Evolutionary conservation across 1,284 basidiomycete species (phyloP).

Genomic region (Fomitiporia mediterranea): DNA sequence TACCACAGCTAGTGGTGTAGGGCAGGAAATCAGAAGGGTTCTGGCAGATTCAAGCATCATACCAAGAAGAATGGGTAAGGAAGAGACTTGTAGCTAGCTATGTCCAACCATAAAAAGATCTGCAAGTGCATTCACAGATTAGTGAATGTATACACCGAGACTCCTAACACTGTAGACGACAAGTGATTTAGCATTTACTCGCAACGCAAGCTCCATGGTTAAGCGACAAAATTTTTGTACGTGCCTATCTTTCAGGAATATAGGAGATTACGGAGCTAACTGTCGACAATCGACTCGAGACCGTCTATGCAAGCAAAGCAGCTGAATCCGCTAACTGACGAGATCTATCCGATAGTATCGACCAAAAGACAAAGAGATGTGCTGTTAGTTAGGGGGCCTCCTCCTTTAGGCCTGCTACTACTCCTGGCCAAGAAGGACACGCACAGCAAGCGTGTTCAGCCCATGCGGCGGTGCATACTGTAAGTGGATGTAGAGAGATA

Average conservation of each 20-base stretch:
- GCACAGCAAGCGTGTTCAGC: not conserved
- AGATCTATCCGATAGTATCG: not conserved
- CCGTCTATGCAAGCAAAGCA: not conserved
- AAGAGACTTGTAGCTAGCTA: too few relatives aligned
- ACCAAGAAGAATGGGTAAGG: too few relatives aligned
- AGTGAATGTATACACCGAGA: too few relatives aligned
- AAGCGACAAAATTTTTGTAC: not conserved
- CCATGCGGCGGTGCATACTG: not conserved
- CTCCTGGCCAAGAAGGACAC: not conserved
- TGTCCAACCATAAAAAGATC: too few relatives aligned
- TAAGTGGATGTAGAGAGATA: too few relatives aligned
- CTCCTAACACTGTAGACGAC: too few relatives aligned
- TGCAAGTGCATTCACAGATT: too few relatives aligned
- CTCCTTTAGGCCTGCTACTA: not conserved
- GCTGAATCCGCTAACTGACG: too few relatives aligned
- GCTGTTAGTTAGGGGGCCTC: not conserved
- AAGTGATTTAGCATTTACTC: too few relatives aligned
- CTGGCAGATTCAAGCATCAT: too few relatives aligned
- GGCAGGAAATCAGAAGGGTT: slow-evolving; percentile 1
- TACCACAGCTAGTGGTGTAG: slow-evolving; percentile 4
- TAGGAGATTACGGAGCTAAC: not conserved
- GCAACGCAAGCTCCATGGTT: too few relatives aligned
- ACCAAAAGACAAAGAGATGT: not conserved
- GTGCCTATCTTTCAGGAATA: not conserved
- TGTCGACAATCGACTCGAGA: too few relatives aligned